Base-by-base conservation (phyloP, 106 monocot species). In the Chionographis japonica region DNA sequence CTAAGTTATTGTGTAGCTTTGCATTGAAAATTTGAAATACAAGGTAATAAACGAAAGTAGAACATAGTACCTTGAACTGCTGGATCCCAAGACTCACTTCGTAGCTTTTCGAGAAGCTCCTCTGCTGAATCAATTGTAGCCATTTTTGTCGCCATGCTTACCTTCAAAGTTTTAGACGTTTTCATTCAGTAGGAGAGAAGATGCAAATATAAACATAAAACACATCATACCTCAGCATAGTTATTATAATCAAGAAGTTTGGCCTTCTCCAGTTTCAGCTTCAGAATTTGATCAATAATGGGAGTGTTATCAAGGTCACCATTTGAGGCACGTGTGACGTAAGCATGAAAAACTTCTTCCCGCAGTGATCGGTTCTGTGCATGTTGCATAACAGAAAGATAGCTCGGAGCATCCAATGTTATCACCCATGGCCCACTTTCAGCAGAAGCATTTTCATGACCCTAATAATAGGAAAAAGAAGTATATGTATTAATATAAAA, bases 81-180 rank as follows among this genome's bases (percentile, higher is more conserved):
- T 83, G 87, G 75, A 82, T 83, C 77, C 97, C 97, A 98, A 15
- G 97, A 98, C 79, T 89, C 97, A 83, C 66, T 81, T 53, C 97
- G 84, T 61, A 98, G 72, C 68, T 92, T 98, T 76, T 92, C 97
- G 52, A 98, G 81, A 18, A 98, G 80, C 80, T 92, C 86, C 74
- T 83, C 90, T 72, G 86, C 97, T 70, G 71, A 75, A 16, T 85
- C 82, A 52, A 92, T 77, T 54, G 92, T 87, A 37, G 97, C 97
- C 97, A 98, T 98, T 83, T 98, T 98, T 75, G 80, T 78, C 70
- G 87, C 92, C 90, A 98, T 84, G 79, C 97, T 98, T 69, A 98
- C 92, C 97, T 98, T 63, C 54, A 75, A 2, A 68, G 20, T 15
- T 18, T 20, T 75, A 60, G 37, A 61, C 2, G 12, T 0, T 11